Evolutionary conservation across 768 basidiomycete genomes (phyloP).

Genomic region (Sutorius australiensis): DNA sequence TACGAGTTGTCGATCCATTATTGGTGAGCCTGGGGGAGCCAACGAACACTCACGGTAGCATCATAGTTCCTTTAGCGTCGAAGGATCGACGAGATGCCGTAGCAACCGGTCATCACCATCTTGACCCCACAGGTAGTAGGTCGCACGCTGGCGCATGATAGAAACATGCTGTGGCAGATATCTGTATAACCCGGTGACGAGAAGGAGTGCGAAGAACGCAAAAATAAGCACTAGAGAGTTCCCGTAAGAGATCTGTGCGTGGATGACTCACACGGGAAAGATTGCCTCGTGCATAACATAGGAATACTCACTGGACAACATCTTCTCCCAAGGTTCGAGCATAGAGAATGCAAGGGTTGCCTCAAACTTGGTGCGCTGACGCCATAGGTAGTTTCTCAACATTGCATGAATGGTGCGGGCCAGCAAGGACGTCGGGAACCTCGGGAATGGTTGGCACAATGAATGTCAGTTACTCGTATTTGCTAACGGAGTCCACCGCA

Average conservation of each 20-base stretch:
- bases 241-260: constrained; percentile 5
- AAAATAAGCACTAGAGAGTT: constrained; percentile 40
- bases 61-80: constrained; percentile 30
- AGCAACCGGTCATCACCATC: constrained; percentile 38
- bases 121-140: constrained; percentile 63
- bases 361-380: constrained; percentile 39
- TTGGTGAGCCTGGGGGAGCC: background rate
- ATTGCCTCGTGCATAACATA: background rate
- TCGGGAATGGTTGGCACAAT: background rate
- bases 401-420: constrained; percentile 20
- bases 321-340: constrained; percentile 70
- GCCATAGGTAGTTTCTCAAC: constrained; percentile 30
- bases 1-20: constrained; percentile 3
- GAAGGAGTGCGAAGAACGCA: constrained; percentile 38
- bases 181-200: constrained; percentile 49
- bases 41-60: constrained; percentile 11
- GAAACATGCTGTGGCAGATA: constrained; percentile 60
- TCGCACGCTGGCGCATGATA: constrained; percentile 50
- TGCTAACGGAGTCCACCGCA: background rate
- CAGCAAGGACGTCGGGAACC: background rate
- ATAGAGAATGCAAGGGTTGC: constrained; percentile 57
- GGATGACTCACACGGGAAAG: background rate
- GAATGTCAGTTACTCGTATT: background rate
- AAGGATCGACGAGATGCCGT: constrained; percentile 26
- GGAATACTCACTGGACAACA: constrained; percentile 48